Evolutionary conservation across 2,329 filamentous ascomycete species (phyloP), one percentile per base, ranked within the genome.

Genomic region (Scolecobasidium constrictum): DNA sequence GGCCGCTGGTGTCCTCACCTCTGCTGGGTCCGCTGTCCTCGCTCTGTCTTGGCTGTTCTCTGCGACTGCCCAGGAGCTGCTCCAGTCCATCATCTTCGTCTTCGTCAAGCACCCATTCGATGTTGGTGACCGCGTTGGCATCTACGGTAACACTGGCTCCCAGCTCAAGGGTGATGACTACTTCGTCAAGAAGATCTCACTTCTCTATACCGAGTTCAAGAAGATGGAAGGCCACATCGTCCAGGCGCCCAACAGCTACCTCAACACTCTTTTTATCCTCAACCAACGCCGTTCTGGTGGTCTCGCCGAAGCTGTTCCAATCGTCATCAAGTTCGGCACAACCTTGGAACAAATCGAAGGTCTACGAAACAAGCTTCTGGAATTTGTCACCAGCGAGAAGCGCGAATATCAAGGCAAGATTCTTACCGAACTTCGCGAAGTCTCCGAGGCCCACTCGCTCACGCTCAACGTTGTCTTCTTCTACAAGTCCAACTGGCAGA

Each of bases 41-140:
- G 90, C 87, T 44, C 70, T 95, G 2, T 88, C 86, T 0, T 96
- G 90, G 90, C 71, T 95, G 43, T 86, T 96, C 52, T 86, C 87
- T 47, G 83, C 85, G 1, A 95, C 90, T 0, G 90, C 90, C 0
- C 87, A 94, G 56, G 90, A 96, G 56, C 94, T 96, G 52, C 69
- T 95, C 2, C 87, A 94, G 63, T 94, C 87, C 7, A 78, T 90
- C 56, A 84, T 95, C 52, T 95, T 95, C 57, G 88, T 95, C 51
- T 94, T 95, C 53, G 81, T 95, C 64, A 95, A 95, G 67, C 90
- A 96, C 58, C 90, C 90, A 1, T 96, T 95, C 53, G 90, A 96
- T 60, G 88, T 95, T 3, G 90, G 90, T 42, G 90, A 96, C 59
- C 81, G 90, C 53, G 86, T 96, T 5, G 86, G 83, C 1, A 77